Evolutionary conservation across 805 yeast genomes (phyloP), one percentile per base, ranked within the genome.

Genomic region (Jamesozyma hellenica): DNA sequence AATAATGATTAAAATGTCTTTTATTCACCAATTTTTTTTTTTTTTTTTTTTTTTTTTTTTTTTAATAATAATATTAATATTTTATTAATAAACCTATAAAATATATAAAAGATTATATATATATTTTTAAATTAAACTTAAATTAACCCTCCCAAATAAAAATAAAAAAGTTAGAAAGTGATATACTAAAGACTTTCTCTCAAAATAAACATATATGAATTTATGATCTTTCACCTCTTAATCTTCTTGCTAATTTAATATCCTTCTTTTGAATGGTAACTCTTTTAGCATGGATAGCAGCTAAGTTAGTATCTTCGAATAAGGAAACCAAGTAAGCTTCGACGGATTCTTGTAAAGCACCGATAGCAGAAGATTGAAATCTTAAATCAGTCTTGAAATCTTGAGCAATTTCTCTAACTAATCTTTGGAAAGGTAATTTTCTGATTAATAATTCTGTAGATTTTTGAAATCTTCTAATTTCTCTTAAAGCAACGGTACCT

Each of bases 291-390:
- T n/a, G n/a, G n/a, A n/a, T n/a, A n/a, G n/a, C n/a, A n/a, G n/a
- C n/a, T n/a, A n/a, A n/a, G n/a, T n/a, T n/a, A n/a, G n/a, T n/a
- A n/a, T n/a, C n/a, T n/a, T n/a, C n/a, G n/a, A n/a, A n/a, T n/a
- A n/a, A n/a, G n/a, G n/a, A n/a, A n/a, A n/a, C n/a, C n/a, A n/a
- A n/a, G n/a, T n/a, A n/a, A n/a, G n/a, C n/a, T n/a, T n/a, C n/a
- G n/a, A n/a, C n/a, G n/a, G n/a, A n/a, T n/a, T n/a, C n/a, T n/a
- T n/a, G n/a, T n/a, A n/a, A n/a, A n/a, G n/a, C n/a, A n/a, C n/a
- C 88, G 52, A 90, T 82, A 51, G 98, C 98, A 51, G 94, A 83
- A 42, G 95, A 83, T 68, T 90, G 96, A 81, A 92, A 90, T 75
- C 95, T 81, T 67, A 87, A 76, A 63, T 83, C 94, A 55, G 90